Base-by-base conservation (phyloP, 306 rosid genomes). In the Argentina anserina region DNA sequence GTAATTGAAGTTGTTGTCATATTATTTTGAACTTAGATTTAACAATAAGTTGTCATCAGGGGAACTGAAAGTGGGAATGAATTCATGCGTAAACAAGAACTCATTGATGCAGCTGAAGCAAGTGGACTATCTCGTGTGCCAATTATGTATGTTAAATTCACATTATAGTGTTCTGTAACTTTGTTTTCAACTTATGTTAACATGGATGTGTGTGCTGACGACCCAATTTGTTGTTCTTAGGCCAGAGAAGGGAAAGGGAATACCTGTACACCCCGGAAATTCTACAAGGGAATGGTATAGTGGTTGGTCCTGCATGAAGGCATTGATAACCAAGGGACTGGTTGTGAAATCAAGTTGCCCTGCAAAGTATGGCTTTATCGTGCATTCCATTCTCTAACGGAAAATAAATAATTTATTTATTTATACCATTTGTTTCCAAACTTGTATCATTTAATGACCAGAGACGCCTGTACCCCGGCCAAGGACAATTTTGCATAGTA, bases 271-370 rank as follows among this genome's bases (percentile, higher is more conserved):
- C 56, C 86, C 78, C 67, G 91, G 91, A 63, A 81, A 86, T 81
- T 88, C 98, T 75, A 59, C 89, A 15, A 83, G 73, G 78, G 96
- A 91, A 45, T 91, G 96, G 96, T 94, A 94, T 83, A 88, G 90
- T 84, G 98, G 97, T 77, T 94, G 97, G 98, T 82, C 36, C 77
- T 87, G 90, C 80, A 91, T 94, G 97, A 91, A 86, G 88, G 85
- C 92, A 49, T 84, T 94, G 81, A 70, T 91, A 79, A 63, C 81
- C 43, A 91, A 87, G 81, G 92, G 97, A 80, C 85, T 94, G 52
- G 95, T 83, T 80, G 90, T 85, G 62, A 91, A 89, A 80, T 94
- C 98, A 62, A 91, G 88, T 77, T 84, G 92, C 80, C 98, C 97
- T 11, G 96, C 97, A 63, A 94, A 91, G 97, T 91, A 94, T 75